Conservation (phyloP, 2,329 filamentous ascomycete species). For the Fusarium fracticaudum region DNA sequence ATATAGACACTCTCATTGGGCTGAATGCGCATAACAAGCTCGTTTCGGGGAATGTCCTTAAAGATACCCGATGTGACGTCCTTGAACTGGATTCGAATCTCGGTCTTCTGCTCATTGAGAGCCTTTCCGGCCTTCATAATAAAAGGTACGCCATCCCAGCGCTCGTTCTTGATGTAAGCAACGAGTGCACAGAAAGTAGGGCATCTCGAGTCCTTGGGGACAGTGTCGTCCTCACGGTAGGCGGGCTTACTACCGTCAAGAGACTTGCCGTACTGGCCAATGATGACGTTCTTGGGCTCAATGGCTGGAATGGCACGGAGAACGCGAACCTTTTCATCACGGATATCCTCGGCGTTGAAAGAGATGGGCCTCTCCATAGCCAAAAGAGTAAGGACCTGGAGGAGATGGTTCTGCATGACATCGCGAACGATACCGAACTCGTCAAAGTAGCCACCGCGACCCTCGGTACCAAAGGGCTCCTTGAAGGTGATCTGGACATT, state of each 20-base stretch:
- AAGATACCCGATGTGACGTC: conserved; percentile 99
- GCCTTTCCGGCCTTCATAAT: conserved; percentile 99
- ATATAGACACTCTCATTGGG: conserved; percentile 99
- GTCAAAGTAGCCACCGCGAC: conserved; percentile 97
- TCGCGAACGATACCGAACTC: conserved; percentile 99
- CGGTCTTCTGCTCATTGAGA: conserved; percentile 99
- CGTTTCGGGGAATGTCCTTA: conserved; percentile 99
- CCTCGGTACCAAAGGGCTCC: conserved; percentile 98
- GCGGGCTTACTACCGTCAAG: conserved; percentile 95
- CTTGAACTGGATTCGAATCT: conserved; percentile 99
- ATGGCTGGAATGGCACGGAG: conserved; percentile 92
- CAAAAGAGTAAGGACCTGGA: conserved; percentile 94
- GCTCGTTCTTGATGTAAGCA: conserved; percentile 99
- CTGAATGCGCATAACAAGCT: conserved; percentile 98
- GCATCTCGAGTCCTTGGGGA: conserved; percentile 96
- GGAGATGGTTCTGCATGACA: conserved; percentile 99
- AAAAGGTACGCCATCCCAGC: conserved; percentile 99
- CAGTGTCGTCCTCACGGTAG: conserved; percentile 98
- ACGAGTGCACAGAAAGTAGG: conserved; percentile 98
- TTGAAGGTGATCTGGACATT: conserved; percentile 99
- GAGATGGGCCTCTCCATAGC: conserved; percentile 99
- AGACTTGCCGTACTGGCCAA: conserved; percentile 97
- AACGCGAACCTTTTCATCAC: conserved; percentile 98
- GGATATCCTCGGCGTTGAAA: conserved; percentile 97
- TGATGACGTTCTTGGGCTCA: conserved; percentile 99